These are phyloP conservation scores for Aureobasidium sp. DNA, from an alignment of 2,329 filamentous ascomycete genomes.

Conservation along the genomic window DNA sequence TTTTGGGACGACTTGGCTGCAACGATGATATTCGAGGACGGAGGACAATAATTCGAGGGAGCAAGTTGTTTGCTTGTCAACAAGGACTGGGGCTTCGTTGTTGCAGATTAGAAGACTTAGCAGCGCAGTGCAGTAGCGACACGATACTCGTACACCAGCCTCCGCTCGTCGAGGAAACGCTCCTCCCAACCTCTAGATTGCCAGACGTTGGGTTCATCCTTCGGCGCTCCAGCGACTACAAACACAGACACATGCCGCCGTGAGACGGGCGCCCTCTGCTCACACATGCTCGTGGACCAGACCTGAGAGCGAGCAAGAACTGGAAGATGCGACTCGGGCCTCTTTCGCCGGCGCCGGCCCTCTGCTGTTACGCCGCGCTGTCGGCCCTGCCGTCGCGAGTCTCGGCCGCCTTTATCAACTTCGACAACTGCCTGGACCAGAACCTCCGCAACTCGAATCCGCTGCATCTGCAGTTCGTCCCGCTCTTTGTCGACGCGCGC, in stretches of 20 bases:
- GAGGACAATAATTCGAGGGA: neutral
- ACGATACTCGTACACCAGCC: neutral
- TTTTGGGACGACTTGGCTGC: neutral
- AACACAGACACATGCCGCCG: neutral
- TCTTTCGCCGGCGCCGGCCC: neutral
- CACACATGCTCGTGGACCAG: slow-evolving; percentile 7
- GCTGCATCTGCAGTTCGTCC: slow-evolving; percentile 68
- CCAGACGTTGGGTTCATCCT: neutral
- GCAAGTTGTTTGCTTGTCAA: neutral
- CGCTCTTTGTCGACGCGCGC: slow-evolving; percentile 61
- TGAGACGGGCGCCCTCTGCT: neutral
- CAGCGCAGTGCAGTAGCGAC: neutral
- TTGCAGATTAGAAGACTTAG: neutral
- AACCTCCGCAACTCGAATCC: slow-evolving; percentile 48
- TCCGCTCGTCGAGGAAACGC: neutral
- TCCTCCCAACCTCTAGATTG: neutral
- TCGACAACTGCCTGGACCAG: slow-evolving; percentile 70
- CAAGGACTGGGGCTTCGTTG: neutral
- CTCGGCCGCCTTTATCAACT: slow-evolving; percentile 59
- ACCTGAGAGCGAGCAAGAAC: neutral
- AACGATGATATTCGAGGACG: neutral
- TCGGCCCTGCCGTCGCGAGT: slow-evolving; percentile 22
- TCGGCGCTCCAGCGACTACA: neutral
- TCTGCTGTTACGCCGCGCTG: neutral
- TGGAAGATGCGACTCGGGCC: neutral